Evolutionary conservation across 345 rosid genomes (phyloP), one percentile per base, ranked within the genome.

Genomic region (Ailanthus altissimus): DNA sequence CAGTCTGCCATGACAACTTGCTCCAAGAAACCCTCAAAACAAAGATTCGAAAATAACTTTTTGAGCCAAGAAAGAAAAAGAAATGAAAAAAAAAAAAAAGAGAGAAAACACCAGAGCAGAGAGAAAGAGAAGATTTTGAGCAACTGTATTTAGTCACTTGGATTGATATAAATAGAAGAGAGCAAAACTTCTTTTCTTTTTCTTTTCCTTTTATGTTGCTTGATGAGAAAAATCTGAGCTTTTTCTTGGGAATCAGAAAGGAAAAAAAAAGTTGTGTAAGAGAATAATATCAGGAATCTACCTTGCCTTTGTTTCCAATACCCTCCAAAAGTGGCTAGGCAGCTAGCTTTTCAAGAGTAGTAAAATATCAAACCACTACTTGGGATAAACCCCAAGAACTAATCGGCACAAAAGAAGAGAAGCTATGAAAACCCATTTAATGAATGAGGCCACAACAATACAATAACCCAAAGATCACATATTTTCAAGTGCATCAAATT

Each of bases 221-320:
- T n/a, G 74, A 66, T 11, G 36, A 74, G 78, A 75, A 8, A 73
- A 74, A 65, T 36, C 51, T 20, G 67, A 38, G 38, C 47, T 68
- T 8, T 69, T 72, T 74, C 71, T 84, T 74, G 80, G 86, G 83
- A 86, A 78, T 65, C 66, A 76, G 45, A 81, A 74, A 67, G 74
- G 57, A 61, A 28, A 59, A 28, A 75, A 20, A 50, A 42, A 47
- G 51, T 13, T 21, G 77, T 54, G 81, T 66, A 65, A 84, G 81
- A 78, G 86, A 84, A 85, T 82, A 85, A 78, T 62, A 78, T 83
- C 84, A 87, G 88, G 90, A 85, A 78, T 78, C 88, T 81, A 73
- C 84, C 84, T 78, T 72, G 75, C 81, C 81, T 79, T 81, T 53
- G 82, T 68, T 84, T 49, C 70, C 83, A 78, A 79, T 74, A 82